Base-by-base conservation (phyloP, 192 early-diverging fungal species). In the Gigaspora rosea region DNA sequence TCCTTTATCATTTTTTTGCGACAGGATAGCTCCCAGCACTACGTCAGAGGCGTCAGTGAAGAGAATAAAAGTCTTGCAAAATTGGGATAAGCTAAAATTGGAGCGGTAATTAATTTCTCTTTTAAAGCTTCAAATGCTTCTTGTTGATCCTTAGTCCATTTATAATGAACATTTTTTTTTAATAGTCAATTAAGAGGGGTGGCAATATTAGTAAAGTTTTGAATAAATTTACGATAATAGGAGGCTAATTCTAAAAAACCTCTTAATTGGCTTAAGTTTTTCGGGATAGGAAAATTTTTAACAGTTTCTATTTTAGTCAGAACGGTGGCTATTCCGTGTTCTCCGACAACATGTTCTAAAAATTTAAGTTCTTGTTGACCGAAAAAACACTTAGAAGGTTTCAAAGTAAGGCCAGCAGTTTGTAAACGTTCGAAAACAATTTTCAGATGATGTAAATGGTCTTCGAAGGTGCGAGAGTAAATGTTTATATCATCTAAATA, bases 1-100 rank as follows among this genome's bases (percentile, higher is more conserved):
- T 1, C 58, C 61, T 4, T 67, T 27, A 5, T 63, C 62, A 48
- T 80, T 77, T 16, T 33, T n/a, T 63, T 87, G 86, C n/a, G 76
- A 78, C n/a, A 82, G 72, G 3, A 87, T 68, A 0, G 77, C 81
- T 0, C 81, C 86, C 0, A 87, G 20, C 5, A 69, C 86, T 48
- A 71, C 76, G 7, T 84, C 79, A 0, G 83, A 87, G 2, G 83
- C 85, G 47, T 88, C 85, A 0, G 82, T 65, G 20, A 83, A 77
- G 0, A 88, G 36, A 20, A 69, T n/a, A 59, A 76, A 82, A 1
- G 77, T 78, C 20, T 80, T 79, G 47, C 9, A 16, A 78, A 75
- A 52, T 87, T 84, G 18, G 71, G 73, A 41, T 67, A 65, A 5
- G 9, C 33, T 1, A 87, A 69, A 33, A 86, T 78, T 15, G 85